Base-by-base conservation (phyloP, 768 basidiomycete species). In the Lentinula detonsa region DNA sequence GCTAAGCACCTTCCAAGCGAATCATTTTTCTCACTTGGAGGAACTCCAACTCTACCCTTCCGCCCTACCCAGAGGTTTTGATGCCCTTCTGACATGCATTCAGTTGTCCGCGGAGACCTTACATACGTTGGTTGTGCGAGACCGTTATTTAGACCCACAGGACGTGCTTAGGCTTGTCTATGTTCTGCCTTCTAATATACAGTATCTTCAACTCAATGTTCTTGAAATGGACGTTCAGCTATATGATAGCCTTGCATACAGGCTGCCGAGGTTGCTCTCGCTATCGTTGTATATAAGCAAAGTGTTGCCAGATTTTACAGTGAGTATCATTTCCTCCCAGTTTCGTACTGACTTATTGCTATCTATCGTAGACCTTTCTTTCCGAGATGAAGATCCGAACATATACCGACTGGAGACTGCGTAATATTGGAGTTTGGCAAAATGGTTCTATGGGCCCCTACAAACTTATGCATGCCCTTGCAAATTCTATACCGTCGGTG, bases 31-130 rank as follows among this genome's bases (percentile, higher is more conserved):
- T 45, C 18, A 49, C 8, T 37, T 61, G 46, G 50, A 61, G n/a
- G 57, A 62, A 7, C 64, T 82, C 31, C 73, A 78, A 21, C 68
- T 82, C 35, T 81, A 78, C 63, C 80, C 79, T 1, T 77, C 79
- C 4, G 68, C 66, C 43, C 68, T 67, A 37, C 56, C 58, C 11
- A 63, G 50, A 42, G 78, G 78, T 0, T 73, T 78, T 34, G 66
- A 75, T 21, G 67, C 73, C 4, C 67, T 79, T 10, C 54, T 74
- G 4, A 63, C 63, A 5, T 72, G 71, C 56, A 70, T 78, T 21
- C 51, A 69, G 5, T 69, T 73, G 1, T 73, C 75, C 1, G 65
- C 71, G 1, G 52, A 67, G 0, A 74, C 74, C 1, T 65, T 82
- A 23, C 69, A 64, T 10, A 65, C 64, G 0, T 66, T 82, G 1